phyloP scores from a whole-genome alignment of 176 grass and related monocot species.

The Oryza longistaminata region DNA sequence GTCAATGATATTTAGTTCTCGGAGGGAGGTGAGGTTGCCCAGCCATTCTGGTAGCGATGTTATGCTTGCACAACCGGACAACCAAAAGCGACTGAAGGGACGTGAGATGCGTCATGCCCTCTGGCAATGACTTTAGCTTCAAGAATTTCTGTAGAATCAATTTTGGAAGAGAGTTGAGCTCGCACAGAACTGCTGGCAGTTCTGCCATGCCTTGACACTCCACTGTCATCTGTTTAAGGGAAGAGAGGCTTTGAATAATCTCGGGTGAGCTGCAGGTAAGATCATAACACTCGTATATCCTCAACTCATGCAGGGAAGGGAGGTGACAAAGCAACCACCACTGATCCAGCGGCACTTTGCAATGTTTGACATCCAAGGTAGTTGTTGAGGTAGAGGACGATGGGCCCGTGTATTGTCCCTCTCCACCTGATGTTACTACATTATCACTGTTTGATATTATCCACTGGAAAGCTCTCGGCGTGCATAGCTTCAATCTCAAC shows the following conservation, averaged over 20 bases:
- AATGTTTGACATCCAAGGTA: not conserved
- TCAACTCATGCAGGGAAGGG: not conserved
- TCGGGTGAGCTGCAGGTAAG: constrained; percentile 20
- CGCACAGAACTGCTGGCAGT: not conserved
- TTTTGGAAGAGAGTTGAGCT: not conserved
- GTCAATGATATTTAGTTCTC: not conserved
- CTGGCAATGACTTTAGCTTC: not conserved
- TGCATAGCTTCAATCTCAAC: not conserved
- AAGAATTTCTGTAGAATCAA: constrained; percentile 18
- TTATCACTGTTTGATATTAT: constrained; percentile 6
- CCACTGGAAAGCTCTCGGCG: not conserved
- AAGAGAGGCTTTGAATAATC: constrained; percentile 4
- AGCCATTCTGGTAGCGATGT: not conserved
- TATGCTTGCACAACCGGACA: not conserved
- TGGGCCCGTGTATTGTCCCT: not conserved
- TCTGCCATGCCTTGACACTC: constrained; percentile 1
- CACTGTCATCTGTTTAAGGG: not conserved
- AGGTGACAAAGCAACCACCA: constrained; percentile 15
- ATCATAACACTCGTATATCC: not conserved
- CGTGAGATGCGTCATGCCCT: not conserved
- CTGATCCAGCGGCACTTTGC: not conserved
- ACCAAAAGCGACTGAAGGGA: not conserved
- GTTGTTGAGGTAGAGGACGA: not conserved
- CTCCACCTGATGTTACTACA: not conserved
- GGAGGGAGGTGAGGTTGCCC: constrained; percentile 2